Conservation (phyloP, 768 basidiomycete genomes). For the Mycena venus region DNA sequence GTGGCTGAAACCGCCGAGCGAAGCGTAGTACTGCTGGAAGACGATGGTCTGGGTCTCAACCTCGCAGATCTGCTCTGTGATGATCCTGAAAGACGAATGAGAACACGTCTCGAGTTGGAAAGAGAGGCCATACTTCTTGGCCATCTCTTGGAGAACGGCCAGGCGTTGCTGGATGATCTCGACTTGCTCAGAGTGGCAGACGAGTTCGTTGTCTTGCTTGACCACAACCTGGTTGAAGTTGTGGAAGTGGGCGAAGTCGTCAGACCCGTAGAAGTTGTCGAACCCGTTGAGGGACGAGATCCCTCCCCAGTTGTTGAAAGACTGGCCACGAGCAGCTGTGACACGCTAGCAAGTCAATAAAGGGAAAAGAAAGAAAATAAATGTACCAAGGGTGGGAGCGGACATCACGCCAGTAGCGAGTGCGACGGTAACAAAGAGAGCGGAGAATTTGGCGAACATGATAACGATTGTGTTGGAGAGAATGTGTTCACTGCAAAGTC, state of each 20-base stretch:
- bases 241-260: constrained; percentile 49
- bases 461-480: not conserved
- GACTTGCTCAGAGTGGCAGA: constrained; percentile 48
- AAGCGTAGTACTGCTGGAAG: constrained; percentile 45
- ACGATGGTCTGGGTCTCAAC: constrained; percentile 58
- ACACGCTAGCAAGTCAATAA: too few relatives aligned
- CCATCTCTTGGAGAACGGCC: constrained; percentile 61
- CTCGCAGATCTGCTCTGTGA: constrained; percentile 63
- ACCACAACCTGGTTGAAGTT: constrained; percentile 43
- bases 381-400: constrained; percentile 10
- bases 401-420: constrained; percentile 17
- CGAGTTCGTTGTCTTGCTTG: constrained; percentile 47
- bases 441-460: constrained; percentile 26
- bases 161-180: constrained; percentile 62
- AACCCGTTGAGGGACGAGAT: constrained; percentile 46
- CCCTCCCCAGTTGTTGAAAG: constrained; percentile 54
- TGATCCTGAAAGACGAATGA: constrained; percentile 46
- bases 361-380: not conserved
- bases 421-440: constrained; percentile 12
- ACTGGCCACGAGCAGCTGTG: constrained; percentile 26
- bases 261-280: constrained; percentile 53
- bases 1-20: constrained; percentile 28
- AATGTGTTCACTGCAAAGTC: not conserved
- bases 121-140: constrained; percentile 52
- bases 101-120: not conserved